These are phyloP conservation scores for Picochlorum sp. DNA, from an alignment of 139 green algal genomes.

Conservation along the genomic window DNA sequence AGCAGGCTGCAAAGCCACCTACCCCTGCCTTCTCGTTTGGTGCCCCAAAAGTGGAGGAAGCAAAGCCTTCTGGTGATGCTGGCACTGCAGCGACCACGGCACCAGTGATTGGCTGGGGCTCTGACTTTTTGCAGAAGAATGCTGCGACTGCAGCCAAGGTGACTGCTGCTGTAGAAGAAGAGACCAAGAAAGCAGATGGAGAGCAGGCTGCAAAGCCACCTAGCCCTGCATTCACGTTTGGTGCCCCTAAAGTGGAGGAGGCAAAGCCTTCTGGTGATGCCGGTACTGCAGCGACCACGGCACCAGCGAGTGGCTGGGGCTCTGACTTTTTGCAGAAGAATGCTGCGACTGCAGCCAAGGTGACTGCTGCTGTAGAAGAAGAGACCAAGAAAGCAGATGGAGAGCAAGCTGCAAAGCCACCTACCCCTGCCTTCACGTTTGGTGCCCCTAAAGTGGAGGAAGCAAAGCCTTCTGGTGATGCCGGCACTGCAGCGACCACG, in stretches of 20 bases:
- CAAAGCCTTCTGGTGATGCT: not conserved
- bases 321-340: conserved; percentile 16
- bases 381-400: conserved; percentile 9
- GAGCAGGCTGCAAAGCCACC: not conserved
- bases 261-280: not conserved
- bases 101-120: not conserved
- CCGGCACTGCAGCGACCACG: too few relatives aligned
- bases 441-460: not conserved
- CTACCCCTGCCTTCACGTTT: not conserved
- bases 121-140: not conserved
- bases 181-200: not conserved
- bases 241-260: too few relatives aligned
- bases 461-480: not conserved
- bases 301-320: conserved; percentile 14
- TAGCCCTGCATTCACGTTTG: too few relatives aligned
- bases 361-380: conserved; percentile 17
- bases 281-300: too few relatives aligned
- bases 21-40: not conserved
- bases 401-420: too few relatives aligned
- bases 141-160: not conserved
- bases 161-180: not conserved
- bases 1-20: not conserved
- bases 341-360: conserved; percentile 7
- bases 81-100: not conserved
- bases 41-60: not conserved